phyloP scores from a whole-genome alignment of 768 basidiomycete genomes.

The Suillus luteus region DNA sequence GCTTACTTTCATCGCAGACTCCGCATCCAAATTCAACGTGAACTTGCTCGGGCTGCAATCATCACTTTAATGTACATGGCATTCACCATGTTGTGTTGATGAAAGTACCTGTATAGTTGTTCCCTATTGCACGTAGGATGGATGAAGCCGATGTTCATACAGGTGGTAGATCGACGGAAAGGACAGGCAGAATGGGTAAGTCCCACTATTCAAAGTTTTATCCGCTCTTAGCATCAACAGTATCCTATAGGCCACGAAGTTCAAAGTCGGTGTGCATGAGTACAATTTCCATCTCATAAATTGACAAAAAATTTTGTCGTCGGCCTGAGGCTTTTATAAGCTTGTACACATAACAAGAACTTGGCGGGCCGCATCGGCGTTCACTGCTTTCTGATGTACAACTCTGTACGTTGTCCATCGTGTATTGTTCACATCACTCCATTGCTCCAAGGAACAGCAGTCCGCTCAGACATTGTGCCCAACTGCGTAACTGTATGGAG shows the following conservation, averaged over 20 bases:
- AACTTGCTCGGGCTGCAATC: conserved; percentile 1
- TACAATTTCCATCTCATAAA: background rate
- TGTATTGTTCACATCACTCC: background rate
- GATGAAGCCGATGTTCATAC: background rate
- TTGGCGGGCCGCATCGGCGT: background rate
- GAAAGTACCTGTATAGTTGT: background rate
- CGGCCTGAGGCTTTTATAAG: background rate
- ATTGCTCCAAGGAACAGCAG: background rate
- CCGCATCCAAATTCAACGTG: background rate
- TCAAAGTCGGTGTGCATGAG: background rate
- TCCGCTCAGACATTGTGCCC: background rate
- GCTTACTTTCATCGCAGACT: background rate
- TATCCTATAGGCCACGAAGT: background rate
- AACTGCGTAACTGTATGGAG: background rate
- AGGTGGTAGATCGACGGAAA: background rate
- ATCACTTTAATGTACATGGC: background rate
- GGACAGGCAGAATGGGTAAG: background rate
- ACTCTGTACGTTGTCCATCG: background rate
- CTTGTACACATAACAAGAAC: background rate
- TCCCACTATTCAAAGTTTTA: background rate
- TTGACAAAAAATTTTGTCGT: background rate
- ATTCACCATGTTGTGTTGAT: background rate
- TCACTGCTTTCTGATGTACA: background rate
- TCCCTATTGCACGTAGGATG: background rate
- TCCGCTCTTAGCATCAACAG: background rate